Evolutionary conservation across 768 basidiomycete species (phyloP).

Genomic region (Trametes cubensis): DNA sequence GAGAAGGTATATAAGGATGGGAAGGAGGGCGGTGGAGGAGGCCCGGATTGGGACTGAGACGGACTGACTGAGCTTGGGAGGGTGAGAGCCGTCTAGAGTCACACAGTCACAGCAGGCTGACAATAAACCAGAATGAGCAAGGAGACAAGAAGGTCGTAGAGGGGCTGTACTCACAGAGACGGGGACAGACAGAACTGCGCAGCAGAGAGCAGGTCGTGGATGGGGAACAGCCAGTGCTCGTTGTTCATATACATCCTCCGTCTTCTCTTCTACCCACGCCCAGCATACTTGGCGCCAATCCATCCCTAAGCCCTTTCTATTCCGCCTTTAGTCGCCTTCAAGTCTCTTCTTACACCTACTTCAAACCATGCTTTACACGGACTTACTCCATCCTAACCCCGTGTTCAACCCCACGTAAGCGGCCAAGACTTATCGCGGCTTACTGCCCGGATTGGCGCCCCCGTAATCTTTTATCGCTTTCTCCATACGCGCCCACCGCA

Average conservation of each 20-base stretch:
- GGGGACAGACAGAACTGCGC: background rate
- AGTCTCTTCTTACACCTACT: background rate
- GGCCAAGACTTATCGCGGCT: background rate
- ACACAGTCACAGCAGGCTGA: constrained; percentile 21
- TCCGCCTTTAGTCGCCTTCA: background rate
- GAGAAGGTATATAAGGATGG: constrained; percentile 9
- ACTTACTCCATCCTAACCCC: background rate
- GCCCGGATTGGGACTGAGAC: constrained; percentile 1
- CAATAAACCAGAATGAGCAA: background rate
- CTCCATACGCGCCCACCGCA: background rate
- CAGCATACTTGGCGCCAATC: constrained; percentile 4
- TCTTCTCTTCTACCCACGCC: background rate
- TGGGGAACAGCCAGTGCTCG: background rate
- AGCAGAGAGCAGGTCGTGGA: background rate
- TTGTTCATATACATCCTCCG: background rate
- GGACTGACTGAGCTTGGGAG: background rate
- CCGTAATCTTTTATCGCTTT: constrained; percentile 17
- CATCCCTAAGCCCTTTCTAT: too few relatives aligned
- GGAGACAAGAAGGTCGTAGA: background rate
- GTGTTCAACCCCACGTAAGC: background rate
- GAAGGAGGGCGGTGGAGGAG: constrained; percentile 6
- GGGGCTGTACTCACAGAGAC: background rate
- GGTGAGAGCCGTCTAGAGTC: background rate
- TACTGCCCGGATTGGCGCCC: background rate
- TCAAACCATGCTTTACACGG: background rate